phyloP scores from a whole-genome alignment of 2,329 filamentous ascomycete genomes.

The Leptosphaerulina australis region DNA sequence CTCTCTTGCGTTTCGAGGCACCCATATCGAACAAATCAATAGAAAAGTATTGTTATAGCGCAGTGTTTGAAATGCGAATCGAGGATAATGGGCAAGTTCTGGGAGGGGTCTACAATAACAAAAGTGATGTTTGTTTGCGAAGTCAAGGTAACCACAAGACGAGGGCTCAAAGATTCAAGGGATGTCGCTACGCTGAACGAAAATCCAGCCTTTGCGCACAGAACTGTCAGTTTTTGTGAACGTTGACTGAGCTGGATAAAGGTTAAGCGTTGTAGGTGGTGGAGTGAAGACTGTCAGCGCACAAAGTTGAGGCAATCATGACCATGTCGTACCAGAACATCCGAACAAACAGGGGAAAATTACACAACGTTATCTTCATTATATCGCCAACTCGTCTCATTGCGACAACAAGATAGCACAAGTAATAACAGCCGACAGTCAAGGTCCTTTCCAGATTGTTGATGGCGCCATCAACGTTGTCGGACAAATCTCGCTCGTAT shows the following conservation, averaged over 20 bases:
- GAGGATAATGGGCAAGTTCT: not conserved
- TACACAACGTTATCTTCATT: too few species aligned
- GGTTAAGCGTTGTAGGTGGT: slow-evolving; percentile 4
- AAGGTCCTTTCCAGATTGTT: too few species aligned
- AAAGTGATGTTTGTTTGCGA: not conserved
- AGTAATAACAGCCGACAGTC: too few species aligned
- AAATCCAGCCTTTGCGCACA: not conserved
- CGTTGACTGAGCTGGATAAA: not conserved
- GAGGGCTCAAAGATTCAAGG: too few species aligned
- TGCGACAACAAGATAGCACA: not conserved
- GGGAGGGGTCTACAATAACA: not conserved
- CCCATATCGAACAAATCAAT: slow-evolving; percentile 1
- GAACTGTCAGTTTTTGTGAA: not conserved
- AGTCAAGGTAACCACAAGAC: not conserved
- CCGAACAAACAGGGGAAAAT: not conserved
- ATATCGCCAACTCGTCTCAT: not conserved
- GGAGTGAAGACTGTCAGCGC: slow-evolving; percentile 8
- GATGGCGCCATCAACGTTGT: too few species aligned
- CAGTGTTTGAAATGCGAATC: not conserved
- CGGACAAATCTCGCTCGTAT: too few species aligned
- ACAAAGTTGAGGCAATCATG: not conserved
- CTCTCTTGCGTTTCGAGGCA: slow-evolving; percentile 9
- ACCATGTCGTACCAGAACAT: slow-evolving; percentile 2
- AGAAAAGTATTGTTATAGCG: not conserved
- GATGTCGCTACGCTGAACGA: too few species aligned